Evolutionary conservation across 306 rosid species (phyloP).

Genomic region (Inga laurina): DNA sequence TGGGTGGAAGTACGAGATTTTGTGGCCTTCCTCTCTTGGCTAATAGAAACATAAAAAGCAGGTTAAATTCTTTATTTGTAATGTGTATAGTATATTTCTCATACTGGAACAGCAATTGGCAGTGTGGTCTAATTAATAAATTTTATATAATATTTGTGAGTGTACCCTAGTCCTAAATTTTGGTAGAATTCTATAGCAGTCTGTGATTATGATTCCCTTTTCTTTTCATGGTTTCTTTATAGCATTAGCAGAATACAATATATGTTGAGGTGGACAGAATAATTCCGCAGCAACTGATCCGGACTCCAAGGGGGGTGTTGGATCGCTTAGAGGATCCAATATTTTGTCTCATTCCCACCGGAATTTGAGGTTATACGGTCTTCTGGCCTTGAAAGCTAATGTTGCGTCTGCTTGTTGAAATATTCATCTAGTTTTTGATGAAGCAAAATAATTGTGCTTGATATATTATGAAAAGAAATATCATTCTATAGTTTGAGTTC

Average conservation of each 20-base stretch:
- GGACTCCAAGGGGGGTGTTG: neutral
- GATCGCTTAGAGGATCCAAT: neutral
- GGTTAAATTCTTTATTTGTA: conserved; percentile 19
- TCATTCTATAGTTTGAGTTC: neutral
- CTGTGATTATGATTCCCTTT: neutral
- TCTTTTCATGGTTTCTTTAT: neutral
- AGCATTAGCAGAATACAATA: neutral
- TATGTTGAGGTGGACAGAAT: neutral
- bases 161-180: conserved; percentile 4
- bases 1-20: conserved; percentile 37
- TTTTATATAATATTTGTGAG: neutral
- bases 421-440: neutral
- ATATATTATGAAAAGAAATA: neutral
- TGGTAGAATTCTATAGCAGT: neutral
- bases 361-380: neutral
- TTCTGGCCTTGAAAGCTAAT: neutral
- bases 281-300: neutral
- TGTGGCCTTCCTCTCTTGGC: conserved; percentile 34
- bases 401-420: neutral
- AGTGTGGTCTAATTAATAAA: conserved; percentile 1
- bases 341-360: neutral
- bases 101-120: conserved; percentile 15
- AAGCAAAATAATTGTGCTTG: neutral
- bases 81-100: conserved; percentile 23
- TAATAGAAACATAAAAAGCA: conserved; percentile 24